Evolutionary conservation across 768 basidiomycete species (phyloP), one percentile per base, ranked within the genome.

Genomic region (Phanerochaete carnosa): DNA sequence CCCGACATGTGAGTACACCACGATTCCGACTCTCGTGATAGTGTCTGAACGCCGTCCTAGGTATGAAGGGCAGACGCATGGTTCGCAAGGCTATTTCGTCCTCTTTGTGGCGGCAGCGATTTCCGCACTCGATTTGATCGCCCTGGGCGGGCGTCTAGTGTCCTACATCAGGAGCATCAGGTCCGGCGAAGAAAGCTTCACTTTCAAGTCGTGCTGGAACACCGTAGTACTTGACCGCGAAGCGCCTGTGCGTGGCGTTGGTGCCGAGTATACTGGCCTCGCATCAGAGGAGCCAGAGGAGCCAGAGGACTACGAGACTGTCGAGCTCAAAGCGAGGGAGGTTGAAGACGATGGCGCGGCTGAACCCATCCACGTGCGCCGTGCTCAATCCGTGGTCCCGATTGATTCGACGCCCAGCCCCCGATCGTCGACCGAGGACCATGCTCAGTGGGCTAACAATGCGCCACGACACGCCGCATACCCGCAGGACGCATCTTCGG

Each of bases 1-100:
- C 92, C 92, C 2, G 81, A 95, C 73, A 86, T 94, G 89, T 95
- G 73, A 68, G 88, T 79, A n/a, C 49, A 32, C 26, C n/a, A 22
- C 33, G 47, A 33, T 43, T 23, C 29, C 22, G 13, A 26, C 28
- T 8, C 28, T 19, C 11, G 39, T 11, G 6, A 23, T 30, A 33
- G 43, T 22, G 5, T 22, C 28, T 22, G 22, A 51, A 46, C 53
- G 57, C 50, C 58, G 49, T 57, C 59, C 43, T 68, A 92, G 90
- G 89, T 92, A 92, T 67, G 75, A 87, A 75, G 85, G 82, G 68
- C 66, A 65, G 65, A 70, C 77, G 11, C 94, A 96, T 70, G 77
- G 82, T 2, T 68, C 75, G 8, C 83, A 89, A 58, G 90, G 92
- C 50, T 93, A 82, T 65, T 47, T 81, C 37, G 73, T 83, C 46